Evolutionary conservation across 2,329 filamentous ascomycete species (phyloP).

Genomic region (Aureobasidium sp.): DNA sequence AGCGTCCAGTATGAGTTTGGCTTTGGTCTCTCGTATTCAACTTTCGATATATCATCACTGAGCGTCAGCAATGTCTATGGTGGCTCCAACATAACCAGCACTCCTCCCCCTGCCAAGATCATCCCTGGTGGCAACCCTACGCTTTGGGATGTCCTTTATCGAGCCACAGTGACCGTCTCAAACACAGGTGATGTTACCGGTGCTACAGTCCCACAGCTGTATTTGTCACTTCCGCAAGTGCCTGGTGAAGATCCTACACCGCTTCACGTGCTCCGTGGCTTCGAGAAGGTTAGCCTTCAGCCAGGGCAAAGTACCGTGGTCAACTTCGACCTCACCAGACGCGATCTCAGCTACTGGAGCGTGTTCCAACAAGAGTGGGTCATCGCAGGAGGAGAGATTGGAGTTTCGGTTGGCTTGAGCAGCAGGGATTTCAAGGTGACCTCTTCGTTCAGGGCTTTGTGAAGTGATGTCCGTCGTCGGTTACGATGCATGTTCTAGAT

Average conservation of each 20-base stretch:
- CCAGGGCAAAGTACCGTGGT: constrained; percentile 24
- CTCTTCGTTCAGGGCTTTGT: constrained; percentile 4
- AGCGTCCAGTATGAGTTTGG: constrained; percentile 31
- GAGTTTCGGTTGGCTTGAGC: constrained; percentile 23
- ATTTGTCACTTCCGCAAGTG: constrained; percentile 41
- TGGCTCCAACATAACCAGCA: constrained; percentile 40
- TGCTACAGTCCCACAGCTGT: constrained; percentile 57
- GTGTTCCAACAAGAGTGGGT: constrained; percentile 34
- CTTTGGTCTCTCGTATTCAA: constrained; percentile 32
- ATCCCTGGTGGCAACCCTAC: constrained; percentile 51
- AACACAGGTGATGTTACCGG: constrained; percentile 60
- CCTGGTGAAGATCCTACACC: constrained; percentile 57
- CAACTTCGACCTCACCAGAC: constrained; percentile 32
- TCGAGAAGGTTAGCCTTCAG: constrained; percentile 34
- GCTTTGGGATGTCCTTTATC: constrained; percentile 63
- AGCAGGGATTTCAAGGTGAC: constrained; percentile 21
- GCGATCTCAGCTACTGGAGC: constrained; percentile 38
- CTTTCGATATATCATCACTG: constrained; percentile 40
- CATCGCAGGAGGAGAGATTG: constrained; percentile 18
- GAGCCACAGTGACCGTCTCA: constrained; percentile 57
- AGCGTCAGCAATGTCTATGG: constrained; percentile 35
- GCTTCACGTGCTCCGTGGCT: constrained; percentile 35
- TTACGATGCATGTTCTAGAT: background rate
- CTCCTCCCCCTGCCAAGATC: constrained; percentile 34
- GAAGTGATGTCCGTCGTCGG: background rate